A percentile compares a stretch with the other conserved stretches of the same genome.
phyloP scores from a whole-genome alignment of 2,329 filamentous ascomycete genomes.

The Escovopsis sp. region DNA sequence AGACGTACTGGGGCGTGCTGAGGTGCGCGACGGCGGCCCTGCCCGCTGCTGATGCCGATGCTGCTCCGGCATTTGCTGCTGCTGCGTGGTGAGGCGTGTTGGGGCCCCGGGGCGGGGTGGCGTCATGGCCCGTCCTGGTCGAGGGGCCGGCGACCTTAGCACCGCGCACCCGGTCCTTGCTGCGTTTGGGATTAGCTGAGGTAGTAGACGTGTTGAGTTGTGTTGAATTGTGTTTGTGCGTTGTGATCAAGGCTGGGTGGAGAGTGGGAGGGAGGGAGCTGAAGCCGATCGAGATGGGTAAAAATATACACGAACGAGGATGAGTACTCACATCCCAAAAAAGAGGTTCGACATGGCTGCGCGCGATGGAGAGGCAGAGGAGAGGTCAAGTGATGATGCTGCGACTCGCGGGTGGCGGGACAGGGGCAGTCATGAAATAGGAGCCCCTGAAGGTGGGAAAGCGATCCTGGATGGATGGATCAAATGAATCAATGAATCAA shows the following conservation, averaged over 20 bases:
- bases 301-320: too few relatives aligned
- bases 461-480: too few relatives aligned
- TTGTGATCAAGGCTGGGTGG: too few relatives aligned
- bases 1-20: slow-evolving; percentile 26
- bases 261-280: not conserved
- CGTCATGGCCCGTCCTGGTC: slow-evolving; percentile 2
- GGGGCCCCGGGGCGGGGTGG: slow-evolving; percentile 6
- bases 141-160: slow-evolving; percentile 5
- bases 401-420: too few relatives aligned
- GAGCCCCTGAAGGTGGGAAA: too few relatives aligned
- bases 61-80: slow-evolving; percentile 18
- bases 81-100: slow-evolving; percentile 28
- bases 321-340: slow-evolving; percentile 36
- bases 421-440: too few relatives aligned
- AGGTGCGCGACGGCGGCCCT: slow-evolving; percentile 19
- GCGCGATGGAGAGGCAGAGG: not conserved
- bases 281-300: slow-evolving; percentile 18
- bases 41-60: slow-evolving; percentile 29
- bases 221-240: too few relatives aligned
- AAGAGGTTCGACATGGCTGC: slow-evolving; percentile 43
- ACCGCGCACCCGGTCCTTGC: slow-evolving; percentile 6
- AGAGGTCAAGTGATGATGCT: too few relatives aligned
- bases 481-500: too few relatives aligned
- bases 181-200: not conserved
- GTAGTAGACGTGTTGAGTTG: too few relatives aligned